Percentiles rank a stretch among this genome's conserved stretches.
Conservation (phyloP, 2,329 filamentous ascomycete species). For the Fusarium guadeloupense region DNA sequence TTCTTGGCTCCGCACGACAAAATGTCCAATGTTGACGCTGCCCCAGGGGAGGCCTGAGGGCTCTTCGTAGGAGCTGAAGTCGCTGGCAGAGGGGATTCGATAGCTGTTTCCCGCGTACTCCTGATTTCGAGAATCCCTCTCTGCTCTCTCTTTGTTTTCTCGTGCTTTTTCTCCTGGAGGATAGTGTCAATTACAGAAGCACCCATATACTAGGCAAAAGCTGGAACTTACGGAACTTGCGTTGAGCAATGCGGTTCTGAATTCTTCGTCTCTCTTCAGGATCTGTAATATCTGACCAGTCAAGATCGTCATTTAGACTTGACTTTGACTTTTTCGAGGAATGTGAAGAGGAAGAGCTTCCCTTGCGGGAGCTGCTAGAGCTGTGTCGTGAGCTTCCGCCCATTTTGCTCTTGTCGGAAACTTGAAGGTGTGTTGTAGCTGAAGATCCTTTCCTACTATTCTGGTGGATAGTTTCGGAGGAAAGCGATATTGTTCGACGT, state of each 20-base stretch:
- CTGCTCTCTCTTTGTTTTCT: constrained; percentile 71
- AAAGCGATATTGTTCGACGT: constrained; percentile 27
- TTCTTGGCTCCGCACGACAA: constrained; percentile 62
- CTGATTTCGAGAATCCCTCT: constrained; percentile 71
- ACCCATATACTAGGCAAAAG: too few relatives aligned
- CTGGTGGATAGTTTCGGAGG: constrained; percentile 9
- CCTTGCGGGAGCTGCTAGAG: constrained; percentile 43
- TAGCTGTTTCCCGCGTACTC: constrained; percentile 72
- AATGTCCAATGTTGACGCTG: constrained; percentile 68
- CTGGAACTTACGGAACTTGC: constrained; percentile 73
- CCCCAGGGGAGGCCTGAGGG: constrained; percentile 78
- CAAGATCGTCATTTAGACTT: constrained; percentile 58
- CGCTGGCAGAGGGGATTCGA: constrained; percentile 65
- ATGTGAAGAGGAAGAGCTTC: constrained; percentile 38
- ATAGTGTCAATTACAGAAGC: not conserved
- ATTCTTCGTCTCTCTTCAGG: constrained; percentile 77
- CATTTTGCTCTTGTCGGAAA: constrained; percentile 33
- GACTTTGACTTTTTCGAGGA: constrained; percentile 54
- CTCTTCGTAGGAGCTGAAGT: constrained; percentile 60
- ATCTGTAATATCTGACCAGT: constrained; percentile 76
- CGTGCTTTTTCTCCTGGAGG: constrained; percentile 72
- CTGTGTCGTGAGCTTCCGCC: constrained; percentile 36
- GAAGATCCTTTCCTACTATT: constrained; percentile 31
- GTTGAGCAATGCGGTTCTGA: constrained; percentile 79
- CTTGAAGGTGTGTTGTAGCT: constrained; percentile 8